phyloP scores from a whole-genome alignment of 768 basidiomycete species.

The Lentinula raphanica region DNA sequence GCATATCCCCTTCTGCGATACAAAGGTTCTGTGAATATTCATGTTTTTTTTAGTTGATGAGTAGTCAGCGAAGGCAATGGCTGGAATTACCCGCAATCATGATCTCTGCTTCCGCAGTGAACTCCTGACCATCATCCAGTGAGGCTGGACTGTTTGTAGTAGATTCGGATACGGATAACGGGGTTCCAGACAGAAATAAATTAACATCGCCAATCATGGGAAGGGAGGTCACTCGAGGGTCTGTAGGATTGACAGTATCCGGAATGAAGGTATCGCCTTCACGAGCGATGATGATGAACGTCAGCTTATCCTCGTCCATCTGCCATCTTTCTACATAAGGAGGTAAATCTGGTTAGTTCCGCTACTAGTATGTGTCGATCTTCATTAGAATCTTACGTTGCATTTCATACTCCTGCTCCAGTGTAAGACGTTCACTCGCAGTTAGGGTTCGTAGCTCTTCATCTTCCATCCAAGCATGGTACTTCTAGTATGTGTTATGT shows the following conservation, averaged over 20 bases:
- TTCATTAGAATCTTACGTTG: slow-evolving; percentile 50
- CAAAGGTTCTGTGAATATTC: slow-evolving; percentile 40
- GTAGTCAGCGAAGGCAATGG: not conserved
- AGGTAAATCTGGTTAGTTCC: not conserved
- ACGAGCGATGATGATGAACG: slow-evolving; percentile 79
- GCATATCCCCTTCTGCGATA: slow-evolving; percentile 71
- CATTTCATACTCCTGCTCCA: slow-evolving; percentile 86
- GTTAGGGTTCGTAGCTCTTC: slow-evolving; percentile 69
- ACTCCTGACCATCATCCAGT: slow-evolving; percentile 30
- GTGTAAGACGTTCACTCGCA: slow-evolving; percentile 75
- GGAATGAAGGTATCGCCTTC: slow-evolving; percentile 12
- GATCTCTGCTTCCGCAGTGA: slow-evolving; percentile 82
- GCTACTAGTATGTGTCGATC: not conserved
- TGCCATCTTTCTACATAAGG: slow-evolving; percentile 72
- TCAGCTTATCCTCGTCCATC: slow-evolving; percentile 82
- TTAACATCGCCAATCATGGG: slow-evolving; percentile 93
- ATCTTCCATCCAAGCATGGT: slow-evolving; percentile 86
- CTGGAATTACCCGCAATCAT: slow-evolving; percentile 75
- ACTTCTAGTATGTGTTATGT: slow-evolving; percentile 44
- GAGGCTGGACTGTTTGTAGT: slow-evolving; percentile 23
- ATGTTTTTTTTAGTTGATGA: not conserved
- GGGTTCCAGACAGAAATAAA: slow-evolving; percentile 66
- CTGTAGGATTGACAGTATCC: slow-evolving; percentile 19
- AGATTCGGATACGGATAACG: slow-evolving; percentile 11
- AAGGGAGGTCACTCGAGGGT: slow-evolving; percentile 28